Percentiles rank a stretch among this genome's conserved stretches.
Conservation (phyloP, 2,329 filamentous ascomycete species). For the Bipolaris cookei region DNA sequence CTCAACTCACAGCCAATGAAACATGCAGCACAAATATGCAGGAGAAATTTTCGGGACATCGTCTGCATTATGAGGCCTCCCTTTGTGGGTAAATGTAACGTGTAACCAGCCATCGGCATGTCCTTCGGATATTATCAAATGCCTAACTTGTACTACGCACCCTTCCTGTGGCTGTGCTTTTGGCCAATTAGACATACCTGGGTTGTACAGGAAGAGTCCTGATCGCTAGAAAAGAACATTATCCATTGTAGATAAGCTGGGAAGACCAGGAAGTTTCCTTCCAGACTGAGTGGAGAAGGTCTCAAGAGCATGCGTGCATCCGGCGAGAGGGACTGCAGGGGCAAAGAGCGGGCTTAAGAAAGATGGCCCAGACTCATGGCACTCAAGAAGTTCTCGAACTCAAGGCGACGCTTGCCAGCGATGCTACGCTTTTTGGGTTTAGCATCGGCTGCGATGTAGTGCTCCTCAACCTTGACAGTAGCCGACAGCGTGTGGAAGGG, state of each 20-base stretch:
- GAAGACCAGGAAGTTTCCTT: not conserved
- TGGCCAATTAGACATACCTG: not conserved
- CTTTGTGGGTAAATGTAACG: not conserved
- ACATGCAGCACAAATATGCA: not conserved
- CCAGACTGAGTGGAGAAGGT: too few species aligned
- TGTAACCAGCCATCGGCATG: not conserved
- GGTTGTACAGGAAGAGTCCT: not conserved
- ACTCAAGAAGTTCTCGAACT: slow-evolving; percentile 39
- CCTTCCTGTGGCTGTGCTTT: not conserved
- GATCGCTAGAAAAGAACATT: not conserved
- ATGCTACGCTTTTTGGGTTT: slow-evolving; percentile 33
- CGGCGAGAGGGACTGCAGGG: not conserved
- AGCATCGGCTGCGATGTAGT: slow-evolving; percentile 35
- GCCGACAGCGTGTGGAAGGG: slow-evolving; percentile 30
- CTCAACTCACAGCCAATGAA: not conserved
- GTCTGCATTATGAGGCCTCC: not conserved
- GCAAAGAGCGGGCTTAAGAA: slow-evolving; percentile 12
- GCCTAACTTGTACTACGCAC: not conserved
- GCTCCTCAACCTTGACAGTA: slow-evolving; percentile 31
- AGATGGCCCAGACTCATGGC: slow-evolving; percentile 25
- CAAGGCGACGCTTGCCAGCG: slow-evolving; percentile 37
- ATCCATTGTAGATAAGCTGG: not conserved
- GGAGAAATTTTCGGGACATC: not conserved
- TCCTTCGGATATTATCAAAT: not conserved
- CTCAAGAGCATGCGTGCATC: not conserved